A percentile compares a stretch with the other conserved stretches of the same genome.
These are phyloP conservation scores for Ogataea paradorogensis DNA, from an alignment of 805 yeast genomes.

Conservation along the genomic window DNA sequence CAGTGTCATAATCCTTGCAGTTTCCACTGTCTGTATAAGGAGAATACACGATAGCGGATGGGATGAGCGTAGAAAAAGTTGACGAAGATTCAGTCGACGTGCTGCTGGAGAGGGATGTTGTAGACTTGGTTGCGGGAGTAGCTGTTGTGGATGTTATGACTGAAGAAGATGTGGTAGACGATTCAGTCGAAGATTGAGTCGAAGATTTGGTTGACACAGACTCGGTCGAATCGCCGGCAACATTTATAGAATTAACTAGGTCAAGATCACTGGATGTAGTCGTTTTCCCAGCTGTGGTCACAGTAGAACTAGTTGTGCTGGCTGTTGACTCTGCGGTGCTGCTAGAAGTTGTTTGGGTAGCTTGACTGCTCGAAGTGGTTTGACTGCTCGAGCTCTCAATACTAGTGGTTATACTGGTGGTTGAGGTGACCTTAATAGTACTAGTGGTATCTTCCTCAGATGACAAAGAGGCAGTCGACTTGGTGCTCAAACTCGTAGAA, in stretches of 20 bases:
- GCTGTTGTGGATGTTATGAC: slow-evolving; percentile 29
- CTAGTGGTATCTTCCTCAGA: slow-evolving; percentile 11
- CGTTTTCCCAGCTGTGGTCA: slow-evolving; percentile 6
- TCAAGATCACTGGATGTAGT: slow-evolving; percentile 2
- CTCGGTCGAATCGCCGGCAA: slow-evolving; percentile 1
- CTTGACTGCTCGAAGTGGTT: slow-evolving; percentile 11
- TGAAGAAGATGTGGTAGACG: slow-evolving; percentile 10
- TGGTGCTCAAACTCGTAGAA: slow-evolving; percentile 19
- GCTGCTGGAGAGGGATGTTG: slow-evolving; percentile 28
- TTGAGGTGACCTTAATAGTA: slow-evolving; percentile 13
- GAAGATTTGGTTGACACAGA: slow-evolving; percentile 9
- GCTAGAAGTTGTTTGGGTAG: slow-evolving; percentile 13
- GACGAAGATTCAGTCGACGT: slow-evolving; percentile 32
- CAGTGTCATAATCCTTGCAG: slow-evolving; percentile 60
- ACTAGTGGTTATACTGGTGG: slow-evolving; percentile 5
- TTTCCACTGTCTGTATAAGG: slow-evolving; percentile 70
- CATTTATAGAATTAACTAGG: slow-evolving; percentile 25
- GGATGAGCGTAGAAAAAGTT: slow-evolving; percentile 35
- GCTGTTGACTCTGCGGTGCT: neutral
- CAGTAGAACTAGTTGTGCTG: slow-evolving; percentile 2
- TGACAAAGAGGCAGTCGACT: slow-evolving; percentile 18
- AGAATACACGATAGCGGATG: slow-evolving; percentile 66
- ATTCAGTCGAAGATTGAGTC: neutral
- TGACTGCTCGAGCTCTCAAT: slow-evolving; percentile 6
- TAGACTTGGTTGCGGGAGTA: slow-evolving; percentile 16